These are phyloP conservation scores for Marchantia polymorpha DNA, from an alignment of 225 moss, liverwort and hornwort genomes.

Conservation along the genomic window DNA sequence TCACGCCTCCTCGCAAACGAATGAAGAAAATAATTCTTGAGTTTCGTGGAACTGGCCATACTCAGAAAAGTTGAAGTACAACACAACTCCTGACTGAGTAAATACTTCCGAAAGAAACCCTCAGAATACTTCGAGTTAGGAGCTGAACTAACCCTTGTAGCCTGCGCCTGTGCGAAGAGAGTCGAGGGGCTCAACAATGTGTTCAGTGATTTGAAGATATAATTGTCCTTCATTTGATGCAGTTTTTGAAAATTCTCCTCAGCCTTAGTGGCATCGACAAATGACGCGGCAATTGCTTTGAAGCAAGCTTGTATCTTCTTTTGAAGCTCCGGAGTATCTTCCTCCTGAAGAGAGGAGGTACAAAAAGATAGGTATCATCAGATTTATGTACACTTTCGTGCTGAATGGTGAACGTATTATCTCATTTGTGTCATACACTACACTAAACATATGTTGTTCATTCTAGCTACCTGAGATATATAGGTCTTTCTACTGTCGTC, in stretches of 20 bases:
- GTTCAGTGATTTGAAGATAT: conserved; percentile 58
- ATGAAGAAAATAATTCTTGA: too few relatives aligned
- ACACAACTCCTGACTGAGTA: too few relatives aligned
- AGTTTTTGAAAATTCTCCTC: conserved; percentile 78
- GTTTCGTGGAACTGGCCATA: not conserved
- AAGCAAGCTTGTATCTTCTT: conserved; percentile 77
- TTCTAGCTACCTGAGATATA: too few relatives aligned
- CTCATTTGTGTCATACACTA: too few relatives aligned
- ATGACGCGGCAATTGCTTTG: conserved; percentile 59
- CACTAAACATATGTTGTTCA: too few relatives aligned
- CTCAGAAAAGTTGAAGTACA: too few relatives aligned
- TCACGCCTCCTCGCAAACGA: too few relatives aligned
- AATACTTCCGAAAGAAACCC: not conserved
- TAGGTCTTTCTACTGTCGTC: too few relatives aligned
- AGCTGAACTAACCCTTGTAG: conserved; percentile 52
- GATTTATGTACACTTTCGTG: not conserved
- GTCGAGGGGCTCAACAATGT: conserved; percentile 64
- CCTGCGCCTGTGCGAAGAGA: conserved; percentile 51
- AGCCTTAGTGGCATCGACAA: conserved; percentile 67
- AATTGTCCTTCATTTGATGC: conserved; percentile 90
- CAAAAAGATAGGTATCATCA: not conserved
- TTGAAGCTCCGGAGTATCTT: conserved; percentile 70
- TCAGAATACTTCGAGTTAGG: not conserved
- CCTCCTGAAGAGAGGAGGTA: conserved; percentile 55
- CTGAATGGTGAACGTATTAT: not conserved